Base-by-base conservation (phyloP, 805 yeast genomes). In the Teunomyces stri region DNA sequence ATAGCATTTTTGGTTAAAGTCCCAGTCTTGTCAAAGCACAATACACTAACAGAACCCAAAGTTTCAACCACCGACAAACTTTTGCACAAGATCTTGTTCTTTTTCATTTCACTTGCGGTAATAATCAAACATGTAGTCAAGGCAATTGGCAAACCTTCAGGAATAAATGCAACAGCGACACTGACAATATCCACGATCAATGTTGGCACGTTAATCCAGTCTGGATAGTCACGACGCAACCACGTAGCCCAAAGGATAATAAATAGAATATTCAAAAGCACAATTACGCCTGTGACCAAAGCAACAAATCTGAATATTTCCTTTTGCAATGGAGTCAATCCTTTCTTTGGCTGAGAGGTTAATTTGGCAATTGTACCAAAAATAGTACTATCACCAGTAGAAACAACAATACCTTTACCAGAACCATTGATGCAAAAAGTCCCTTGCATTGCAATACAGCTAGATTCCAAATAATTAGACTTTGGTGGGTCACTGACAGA, bases 121-220 rank as follows among this genome's bases (percentile, higher is more conserved):
- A 79, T 69, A 28, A 76, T 61, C 46, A 79, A 62, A 55, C 66
- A 82, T 49, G 70, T 78, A 55, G 76, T 79, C 65, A 61, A 74
- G 44, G 79, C 82, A 64, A 66, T 77, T 47, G 71, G 84, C 28
- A 74, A 62, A 36, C 81, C 80, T 54, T 77, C 80, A 5, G 81
- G 81, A 41, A 78, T 73, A 47, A 77, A 76, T 1, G 82, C 71
- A 35, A 77, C 79, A 1, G 74, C 69, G 37, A 77, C 65, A 3
- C 76, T 71, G 43, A 76, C 77, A 40, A 70, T 48, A 50, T 74
- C 77, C 21, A 74, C 67, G 36, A 73, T 70, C 48, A 76, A 60
- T 10, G 66, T 56, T 3, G 76, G 65, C 7, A 66, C 73, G 40
- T 60, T 54, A 42, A 76, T 73, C 76, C 76, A 75, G 37, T 58